Evolutionary conservation across 116 monocot genomes (phyloP), one percentile per base, ranked within the genome.

Genomic region (Phalaenopsis hybrid): DNA sequence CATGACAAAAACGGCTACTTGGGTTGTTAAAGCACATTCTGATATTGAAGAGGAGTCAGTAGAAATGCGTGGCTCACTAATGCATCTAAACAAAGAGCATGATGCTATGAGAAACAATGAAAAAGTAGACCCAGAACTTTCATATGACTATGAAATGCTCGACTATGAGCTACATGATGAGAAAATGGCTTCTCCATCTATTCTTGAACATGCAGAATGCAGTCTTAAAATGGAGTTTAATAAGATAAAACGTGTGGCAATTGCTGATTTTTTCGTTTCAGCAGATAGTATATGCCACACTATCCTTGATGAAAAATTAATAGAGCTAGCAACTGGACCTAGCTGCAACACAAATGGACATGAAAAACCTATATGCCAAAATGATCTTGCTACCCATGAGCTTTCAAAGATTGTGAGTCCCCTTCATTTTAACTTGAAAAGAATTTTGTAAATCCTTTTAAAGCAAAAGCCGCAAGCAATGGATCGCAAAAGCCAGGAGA

Each of bases 241-340:
- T 44, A 5, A 45, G 63, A 50, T 67, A 76, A 20, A 13, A 34
- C 25, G 41, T 17, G 80, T 80, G 3, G 67, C 17, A 16, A 31
- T 18, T 79, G 46, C 44, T 37, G 45, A 37, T 52, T 41, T 75
- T 65, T 50, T 75, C 51, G 18, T 50, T 4, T 48, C 50, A 28
- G 67, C 45, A 61, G 65, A 86, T 50, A 50, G 76, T 9, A 44
- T 68, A 76, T 63, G 75, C 82, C 34, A 76, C 79, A 45, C 16
- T 57, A 44, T 44, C 13, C 20, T 57, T 52, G 70, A 70, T 41
- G 70, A 81, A 17, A 55, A 70, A 44, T 11, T 44, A 16, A 44
- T 61, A 78, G 68, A 78, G 57, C 18, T 57, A 57, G 81, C 34
- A 44, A 67, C 34, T 51, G 81, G 18, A 78, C 31, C 41, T 28